Evolutionary conservation across 371 early-diverging fungal species (phyloP).

Genomic region (Conidiobolus incongruus): DNA sequence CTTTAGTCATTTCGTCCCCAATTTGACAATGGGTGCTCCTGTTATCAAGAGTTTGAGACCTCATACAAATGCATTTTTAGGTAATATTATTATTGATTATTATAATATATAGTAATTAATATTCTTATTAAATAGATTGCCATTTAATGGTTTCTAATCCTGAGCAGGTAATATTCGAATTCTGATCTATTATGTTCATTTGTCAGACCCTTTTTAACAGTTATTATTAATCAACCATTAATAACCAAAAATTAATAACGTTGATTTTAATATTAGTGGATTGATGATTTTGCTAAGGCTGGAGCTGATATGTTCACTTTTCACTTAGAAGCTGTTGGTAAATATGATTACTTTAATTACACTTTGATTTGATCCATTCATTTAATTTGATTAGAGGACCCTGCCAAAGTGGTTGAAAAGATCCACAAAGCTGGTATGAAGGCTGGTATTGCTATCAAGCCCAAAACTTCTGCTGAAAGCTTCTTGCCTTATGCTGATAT

Average conservation of each 20-base stretch:
- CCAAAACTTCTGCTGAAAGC: conserved; percentile 61
- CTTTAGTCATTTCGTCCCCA: conserved; percentile 90
- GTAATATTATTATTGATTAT: conserved; percentile 15
- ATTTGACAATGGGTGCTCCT: conserved; percentile 89
- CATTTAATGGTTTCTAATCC: conserved; percentile 95
- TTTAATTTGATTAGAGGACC: conserved; percentile 18
- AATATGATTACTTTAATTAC: neutral
- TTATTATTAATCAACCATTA: too few relatives aligned
- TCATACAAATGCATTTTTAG: conserved; percentile 75
- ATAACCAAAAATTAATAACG: too few relatives aligned
- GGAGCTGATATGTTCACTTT: conserved; percentile 84
- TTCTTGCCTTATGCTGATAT: conserved; percentile 36
- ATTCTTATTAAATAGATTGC: conserved; percentile 42
- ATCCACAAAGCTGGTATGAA: conserved; percentile 75
- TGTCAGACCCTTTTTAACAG: neutral
- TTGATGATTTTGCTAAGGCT: conserved; percentile 79
- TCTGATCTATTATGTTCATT: neutral
- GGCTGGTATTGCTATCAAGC: conserved; percentile 88
- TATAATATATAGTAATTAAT: neutral
- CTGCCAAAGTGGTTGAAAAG: conserved; percentile 42
- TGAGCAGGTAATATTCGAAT: conserved; percentile 19
- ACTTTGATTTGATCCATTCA: neutral
- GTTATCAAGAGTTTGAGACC: conserved; percentile 69
- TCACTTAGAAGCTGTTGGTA: conserved; percentile 78
- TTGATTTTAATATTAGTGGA: conserved; percentile 74